These are phyloP conservation scores for Boletus insuetus DNA, from an alignment of 768 basidiomycete species.

Conservation along the genomic window DNA sequence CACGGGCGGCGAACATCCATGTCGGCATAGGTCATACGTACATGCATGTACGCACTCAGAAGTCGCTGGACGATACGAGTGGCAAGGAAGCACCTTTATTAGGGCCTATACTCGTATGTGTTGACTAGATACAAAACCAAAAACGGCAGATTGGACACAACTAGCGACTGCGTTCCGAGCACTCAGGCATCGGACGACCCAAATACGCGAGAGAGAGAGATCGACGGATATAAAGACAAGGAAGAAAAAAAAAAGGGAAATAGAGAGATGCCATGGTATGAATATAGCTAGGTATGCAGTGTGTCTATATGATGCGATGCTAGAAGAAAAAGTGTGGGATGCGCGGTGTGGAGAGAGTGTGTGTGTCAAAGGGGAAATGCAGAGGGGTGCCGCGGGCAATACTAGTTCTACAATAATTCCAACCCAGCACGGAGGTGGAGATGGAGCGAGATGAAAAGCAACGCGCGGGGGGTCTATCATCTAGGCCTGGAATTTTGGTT, in stretches of 20 bases:
- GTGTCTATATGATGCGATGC: slow-evolving; percentile 30
- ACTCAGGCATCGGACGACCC: slow-evolving; percentile 16
- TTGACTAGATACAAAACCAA: slow-evolving; percentile 23
- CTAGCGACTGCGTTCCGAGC: slow-evolving; percentile 12
- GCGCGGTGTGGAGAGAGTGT: slow-evolving; percentile 1
- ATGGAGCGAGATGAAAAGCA: neutral
- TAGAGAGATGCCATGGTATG: slow-evolving; percentile 32
- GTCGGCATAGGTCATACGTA: slow-evolving; percentile 21
- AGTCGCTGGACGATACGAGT: no score
- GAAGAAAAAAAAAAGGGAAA: neutral
- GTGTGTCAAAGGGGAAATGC: slow-evolving; percentile 6
- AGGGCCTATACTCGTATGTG: no score
- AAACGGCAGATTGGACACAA: neutral
- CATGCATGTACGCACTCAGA: no score
- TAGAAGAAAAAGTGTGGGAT: slow-evolving; percentile 17
- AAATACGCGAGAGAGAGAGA: slow-evolving; percentile 13
- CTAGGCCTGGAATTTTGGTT: slow-evolving; percentile 36
- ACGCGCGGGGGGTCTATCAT: neutral
- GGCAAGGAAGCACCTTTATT: no score
- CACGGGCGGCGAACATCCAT: neutral
- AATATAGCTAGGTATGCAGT: slow-evolving; percentile 35
- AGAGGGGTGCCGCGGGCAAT: slow-evolving; percentile 18
- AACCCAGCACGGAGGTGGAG: slow-evolving; percentile 10
- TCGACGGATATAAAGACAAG: neutral
- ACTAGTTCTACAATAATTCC: slow-evolving; percentile 23